Base-by-base conservation (phyloP, 805 yeast genomes). In the Schwanniomyces sp. region DNA sequence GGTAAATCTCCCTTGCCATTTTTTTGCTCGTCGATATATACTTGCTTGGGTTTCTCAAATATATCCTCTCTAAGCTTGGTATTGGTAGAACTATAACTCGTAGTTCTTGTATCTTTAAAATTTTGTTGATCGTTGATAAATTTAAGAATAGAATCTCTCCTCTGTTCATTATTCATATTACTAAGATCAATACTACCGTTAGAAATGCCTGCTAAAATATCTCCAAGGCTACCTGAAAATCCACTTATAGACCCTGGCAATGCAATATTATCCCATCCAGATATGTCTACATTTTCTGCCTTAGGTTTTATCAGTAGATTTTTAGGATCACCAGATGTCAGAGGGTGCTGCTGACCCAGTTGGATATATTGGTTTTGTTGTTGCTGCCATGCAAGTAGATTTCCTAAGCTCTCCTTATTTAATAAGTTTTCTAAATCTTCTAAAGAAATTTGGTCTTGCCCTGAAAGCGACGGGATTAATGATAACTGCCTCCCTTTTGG, bases 101-200 rank as follows among this genome's bases (percentile, higher is more conserved):
- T 47, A 10, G 52, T 41, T 34, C 54, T 29, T 41, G 40, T 44
- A 11, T 34, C 48, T 10, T 37, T 32, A 32, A 49, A 41, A 34
- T 38, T 50, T 36, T 64, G 67, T 47, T 62, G 72, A 45, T 70
- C 75, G 50, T 54, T 70, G 28, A 72, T 57, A 11, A 64, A 54
- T 48, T 70, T 72, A 44, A 72, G 53, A 5, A 73, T 64, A 2
- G 75, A 69, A 46, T 69, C 72, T 46, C 76, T 54, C 39, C 76
- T 61, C 52, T 72, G 73, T 47, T 69, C 71, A 40, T 64, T 59
- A 49, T 67, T 69, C 72, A 71, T 70, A 41, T 63, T 64, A 47
- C 58, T 62, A 25, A 72, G 63, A 48, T 71, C 76, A 28, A 70
- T 62, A 37, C 69, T 66, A 5, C 74, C 74, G 49, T 64, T 70